Conservation (phyloP, 768 basidiomycete species). For the Amanita pallidorosea region DNA sequence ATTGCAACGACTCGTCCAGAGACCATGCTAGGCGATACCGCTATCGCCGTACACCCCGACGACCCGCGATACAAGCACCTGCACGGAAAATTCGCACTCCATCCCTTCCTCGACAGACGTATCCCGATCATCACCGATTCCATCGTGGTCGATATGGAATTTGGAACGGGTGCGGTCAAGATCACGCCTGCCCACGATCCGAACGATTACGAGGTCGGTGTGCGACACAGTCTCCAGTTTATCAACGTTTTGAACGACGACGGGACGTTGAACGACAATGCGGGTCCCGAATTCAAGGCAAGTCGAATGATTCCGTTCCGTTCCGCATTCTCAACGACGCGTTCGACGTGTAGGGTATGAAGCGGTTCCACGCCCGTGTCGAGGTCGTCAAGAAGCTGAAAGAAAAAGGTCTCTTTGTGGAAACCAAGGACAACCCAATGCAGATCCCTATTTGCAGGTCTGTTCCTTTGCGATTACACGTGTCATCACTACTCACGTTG, state of each 20-base stretch:
- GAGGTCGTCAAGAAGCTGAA: constrained; percentile 78
- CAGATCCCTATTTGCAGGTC: constrained; percentile 88
- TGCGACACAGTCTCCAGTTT: constrained; percentile 80
- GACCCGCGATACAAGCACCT: constrained; percentile 93
- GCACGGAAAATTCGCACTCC: constrained; percentile 82
- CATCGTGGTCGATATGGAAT: constrained; percentile 87
- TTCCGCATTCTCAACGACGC: constrained; percentile 13
- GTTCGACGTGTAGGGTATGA: constrained; percentile 60
- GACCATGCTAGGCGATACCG: constrained; percentile 97
- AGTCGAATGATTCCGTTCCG: constrained; percentile 5
- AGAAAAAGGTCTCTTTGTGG: constrained; percentile 76
- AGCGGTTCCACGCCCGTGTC: constrained; percentile 87
- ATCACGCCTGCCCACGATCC: constrained; percentile 98
- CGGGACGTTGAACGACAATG: constrained; percentile 88
- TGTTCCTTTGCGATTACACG: constrained; percentile 10
- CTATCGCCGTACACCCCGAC: constrained; percentile 91
- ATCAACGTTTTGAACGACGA: constrained; percentile 96
- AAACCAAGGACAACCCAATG: constrained; percentile 96
- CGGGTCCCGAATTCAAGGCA: constrained; percentile 68
- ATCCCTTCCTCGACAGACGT: constrained; percentile 82
- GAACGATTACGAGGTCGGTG: constrained; percentile 92
- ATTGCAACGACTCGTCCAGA: constrained; percentile 98
- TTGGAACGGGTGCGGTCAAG: constrained; percentile 98
- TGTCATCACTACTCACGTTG: constrained; percentile 3
- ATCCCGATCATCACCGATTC: constrained; percentile 83